A percentile compares a stretch with the other conserved stretches of the same genome.
phyloP scores from a whole-genome alignment of 495 filamentous ascomycete genomes.

The Lophiotrema nucula region DNA sequence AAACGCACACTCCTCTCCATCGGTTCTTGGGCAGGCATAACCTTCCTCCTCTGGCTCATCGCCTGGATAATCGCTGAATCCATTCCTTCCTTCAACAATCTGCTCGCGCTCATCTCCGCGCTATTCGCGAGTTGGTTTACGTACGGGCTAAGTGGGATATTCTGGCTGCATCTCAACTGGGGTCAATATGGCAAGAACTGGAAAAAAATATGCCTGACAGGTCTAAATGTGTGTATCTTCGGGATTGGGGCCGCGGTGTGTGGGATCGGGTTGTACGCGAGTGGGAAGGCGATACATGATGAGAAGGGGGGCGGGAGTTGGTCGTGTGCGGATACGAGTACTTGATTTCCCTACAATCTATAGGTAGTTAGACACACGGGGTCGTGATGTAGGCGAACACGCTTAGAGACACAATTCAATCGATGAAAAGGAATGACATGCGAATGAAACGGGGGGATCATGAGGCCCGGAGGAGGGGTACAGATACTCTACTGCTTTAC shows the following conservation, averaged over 20 bases:
- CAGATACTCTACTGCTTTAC: no score
- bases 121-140: slow-evolving; percentile 21
- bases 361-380: no score
- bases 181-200: slow-evolving; percentile 37
- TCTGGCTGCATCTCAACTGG: slow-evolving; percentile 30
- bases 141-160: slow-evolving; percentile 11
- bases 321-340: slow-evolving; percentile 36
- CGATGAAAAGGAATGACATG: no score
- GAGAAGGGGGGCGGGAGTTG: slow-evolving; percentile 39
- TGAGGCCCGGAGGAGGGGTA: no score
- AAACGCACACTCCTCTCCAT: slow-evolving; percentile 49
- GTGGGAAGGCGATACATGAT: slow-evolving; percentile 45
- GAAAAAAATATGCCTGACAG: slow-evolving; percentile 42
- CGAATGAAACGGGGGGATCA: no score
- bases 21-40: slow-evolving; percentile 59
- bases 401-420: no score
- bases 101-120: slow-evolving; percentile 44
- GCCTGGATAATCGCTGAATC: slow-evolving; percentile 72
- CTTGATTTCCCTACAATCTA: no score
- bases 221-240: slow-evolving; percentile 52
- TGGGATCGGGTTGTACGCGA: slow-evolving; percentile 17
- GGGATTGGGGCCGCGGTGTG: slow-evolving; percentile 43
- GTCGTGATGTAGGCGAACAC: no score
- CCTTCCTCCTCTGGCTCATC: slow-evolving; percentile 57
- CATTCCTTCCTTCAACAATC: slow-evolving; percentile 69